Conservation (phyloP, 163 green algal species). For the Dunaliella salina region DNA sequence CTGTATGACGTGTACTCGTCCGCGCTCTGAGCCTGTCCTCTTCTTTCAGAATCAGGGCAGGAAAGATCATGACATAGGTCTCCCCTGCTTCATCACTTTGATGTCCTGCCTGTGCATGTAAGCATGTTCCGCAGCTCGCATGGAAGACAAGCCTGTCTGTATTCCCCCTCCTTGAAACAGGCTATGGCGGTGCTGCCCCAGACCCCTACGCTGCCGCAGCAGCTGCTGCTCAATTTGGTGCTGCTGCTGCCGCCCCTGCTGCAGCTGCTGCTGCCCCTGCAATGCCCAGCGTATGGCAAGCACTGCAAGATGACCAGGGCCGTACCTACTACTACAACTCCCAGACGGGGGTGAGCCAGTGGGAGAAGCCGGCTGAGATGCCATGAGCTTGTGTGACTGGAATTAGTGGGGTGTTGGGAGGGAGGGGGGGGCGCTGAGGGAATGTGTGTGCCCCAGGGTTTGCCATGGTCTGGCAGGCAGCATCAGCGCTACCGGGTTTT, state of each 20-base stretch:
- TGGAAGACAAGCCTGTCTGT: too few relatives aligned
- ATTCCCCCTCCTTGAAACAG: background rate
- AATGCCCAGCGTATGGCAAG: constrained; percentile 48
- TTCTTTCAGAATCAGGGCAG: too few relatives aligned
- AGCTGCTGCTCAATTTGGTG: constrained; percentile 1
- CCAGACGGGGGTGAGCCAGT: constrained; percentile 77
- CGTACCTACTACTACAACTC: constrained; percentile 91
- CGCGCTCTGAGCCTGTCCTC: too few relatives aligned
- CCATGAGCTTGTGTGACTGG: constrained; percentile 13
- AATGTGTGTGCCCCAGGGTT: background rate
- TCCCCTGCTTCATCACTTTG: too few relatives aligned
- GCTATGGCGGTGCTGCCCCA: background rate
- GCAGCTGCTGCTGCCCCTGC: background rate
- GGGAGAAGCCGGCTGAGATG: constrained; percentile 84
- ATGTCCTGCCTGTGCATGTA: too few relatives aligned
- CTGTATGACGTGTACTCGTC: too few relatives aligned
- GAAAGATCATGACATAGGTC: too few relatives aligned
- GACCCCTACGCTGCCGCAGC: background rate
- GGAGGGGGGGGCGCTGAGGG: background rate
- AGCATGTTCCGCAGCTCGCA: too few relatives aligned
- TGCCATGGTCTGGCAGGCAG: too few relatives aligned
- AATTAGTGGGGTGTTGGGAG: background rate
- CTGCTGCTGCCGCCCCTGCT: background rate
- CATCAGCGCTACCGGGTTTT: too few relatives aligned
- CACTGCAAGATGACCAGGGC: constrained; percentile 74